Evolutionary conservation across 1,139 yeast species (phyloP).

Genomic region (Pichia sp.): DNA sequence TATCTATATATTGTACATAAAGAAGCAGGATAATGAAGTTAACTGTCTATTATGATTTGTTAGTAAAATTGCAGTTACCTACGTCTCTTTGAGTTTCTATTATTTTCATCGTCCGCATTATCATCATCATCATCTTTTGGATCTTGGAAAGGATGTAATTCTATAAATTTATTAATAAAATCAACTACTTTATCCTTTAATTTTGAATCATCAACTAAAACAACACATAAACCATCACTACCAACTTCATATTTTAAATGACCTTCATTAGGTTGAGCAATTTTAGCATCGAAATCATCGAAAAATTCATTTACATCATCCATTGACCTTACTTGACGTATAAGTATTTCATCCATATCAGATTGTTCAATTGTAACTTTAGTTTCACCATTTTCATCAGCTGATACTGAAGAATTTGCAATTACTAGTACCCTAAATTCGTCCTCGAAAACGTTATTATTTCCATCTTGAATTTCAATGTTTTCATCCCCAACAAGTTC

Average conservation of each 20-base stretch:
- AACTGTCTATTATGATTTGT: neutral
- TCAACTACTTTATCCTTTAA: constrained; percentile 21
- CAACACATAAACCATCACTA: constrained; percentile 61
- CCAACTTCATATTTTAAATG: constrained; percentile 66
- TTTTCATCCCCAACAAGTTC: constrained; percentile 6
- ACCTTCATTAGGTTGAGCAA: constrained; percentile 62
- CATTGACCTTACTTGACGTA: constrained; percentile 20
- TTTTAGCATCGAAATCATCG: constrained; percentile 51
- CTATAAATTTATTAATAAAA: constrained; percentile 21
- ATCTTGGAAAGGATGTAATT: constrained; percentile 4
- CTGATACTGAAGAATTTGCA: constrained; percentile 8
- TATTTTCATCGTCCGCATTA: constrained; percentile 12
- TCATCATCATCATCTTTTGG: constrained; percentile 11
- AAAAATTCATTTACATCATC: constrained; percentile 49
- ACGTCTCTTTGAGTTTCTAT: constrained; percentile 15
- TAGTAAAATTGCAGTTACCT: constrained; percentile 1
- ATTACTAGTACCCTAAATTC: constrained; percentile 26
- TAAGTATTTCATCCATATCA: constrained; percentile 45
- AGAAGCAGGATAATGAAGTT: too few species aligned
- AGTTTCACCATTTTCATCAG: constrained; percentile 6
- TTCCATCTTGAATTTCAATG: neutral
- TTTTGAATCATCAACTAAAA: constrained; percentile 37
- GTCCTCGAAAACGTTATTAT: constrained; percentile 17
- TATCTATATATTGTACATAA: too few species aligned
- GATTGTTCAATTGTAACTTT: constrained; percentile 32